A percentile compares a stretch with the other conserved stretches of the same genome.
These are phyloP conservation scores for Plasmodiophora brassicae DNA, from an alignment of 208 protist species.

Conservation along the genomic window DNA sequence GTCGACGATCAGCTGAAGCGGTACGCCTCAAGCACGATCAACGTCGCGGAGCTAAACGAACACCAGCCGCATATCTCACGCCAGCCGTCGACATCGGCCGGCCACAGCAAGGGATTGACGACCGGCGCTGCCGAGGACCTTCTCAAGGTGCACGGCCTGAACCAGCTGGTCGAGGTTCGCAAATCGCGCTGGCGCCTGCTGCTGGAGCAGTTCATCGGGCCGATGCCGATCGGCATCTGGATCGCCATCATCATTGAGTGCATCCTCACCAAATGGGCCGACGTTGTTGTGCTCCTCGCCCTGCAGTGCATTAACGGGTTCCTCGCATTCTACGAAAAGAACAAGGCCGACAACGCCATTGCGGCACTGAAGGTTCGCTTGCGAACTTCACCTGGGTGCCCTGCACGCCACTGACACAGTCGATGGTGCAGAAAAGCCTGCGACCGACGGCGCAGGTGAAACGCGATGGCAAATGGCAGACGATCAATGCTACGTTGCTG, in stretches of 20 bases:
- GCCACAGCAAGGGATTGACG: not conserved
- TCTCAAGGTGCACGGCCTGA: constrained; percentile 47
- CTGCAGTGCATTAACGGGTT: constrained; percentile 61
- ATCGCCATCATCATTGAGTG: constrained; percentile 59
- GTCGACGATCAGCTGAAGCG: too few relatives aligned
- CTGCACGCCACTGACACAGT: too few relatives aligned
- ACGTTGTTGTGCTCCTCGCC: constrained; percentile 59
- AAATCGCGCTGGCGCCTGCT: constrained; percentile 37
- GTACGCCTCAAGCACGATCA: too few relatives aligned
- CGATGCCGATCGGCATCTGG: constrained; percentile 56
- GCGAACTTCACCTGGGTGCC: too few relatives aligned
- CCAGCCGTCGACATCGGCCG: too few relatives aligned
- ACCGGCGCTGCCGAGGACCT: not conserved
- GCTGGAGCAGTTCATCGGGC: constrained; percentile 40
- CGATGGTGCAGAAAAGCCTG: too few relatives aligned
- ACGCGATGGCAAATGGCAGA: constrained; percentile 73
- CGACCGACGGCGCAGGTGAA: constrained; percentile 70
- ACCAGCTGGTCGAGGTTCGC: constrained; percentile 49
- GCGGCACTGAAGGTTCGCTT: constrained; percentile 79
- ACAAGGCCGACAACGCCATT: constrained; percentile 81
- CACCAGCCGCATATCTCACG: too few relatives aligned
- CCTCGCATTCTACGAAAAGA: constrained; percentile 79
- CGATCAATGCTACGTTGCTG: constrained; percentile 68
- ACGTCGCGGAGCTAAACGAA: too few relatives aligned
- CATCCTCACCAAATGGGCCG: constrained; percentile 59